Percentiles rank a stretch among this genome's conserved stretches.
Evolutionary conservation across 2,329 filamentous ascomycete species (phyloP).

Genomic region (Aspergillus tamarii): DNA sequence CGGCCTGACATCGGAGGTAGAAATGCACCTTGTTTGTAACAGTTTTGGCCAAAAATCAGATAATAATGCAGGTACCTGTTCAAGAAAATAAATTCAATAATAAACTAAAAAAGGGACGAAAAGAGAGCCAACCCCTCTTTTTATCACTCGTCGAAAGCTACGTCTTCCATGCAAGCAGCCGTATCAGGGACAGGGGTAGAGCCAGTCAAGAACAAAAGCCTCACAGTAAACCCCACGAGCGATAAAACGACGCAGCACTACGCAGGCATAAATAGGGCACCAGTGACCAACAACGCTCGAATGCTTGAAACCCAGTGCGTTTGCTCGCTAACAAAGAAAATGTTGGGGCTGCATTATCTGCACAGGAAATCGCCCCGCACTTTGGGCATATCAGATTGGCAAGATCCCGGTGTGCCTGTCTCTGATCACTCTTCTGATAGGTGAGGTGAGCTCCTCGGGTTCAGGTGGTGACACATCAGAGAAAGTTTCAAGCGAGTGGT

Average conservation of each 20-base stretch:
- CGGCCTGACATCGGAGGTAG: slow-evolving; percentile 18
- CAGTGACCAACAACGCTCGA: no score
- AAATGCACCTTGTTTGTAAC: neutral
- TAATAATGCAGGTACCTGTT: neutral
- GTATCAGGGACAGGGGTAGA: neutral
- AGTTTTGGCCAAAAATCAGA: neutral
- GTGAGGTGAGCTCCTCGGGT: neutral
- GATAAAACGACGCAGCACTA: neutral
- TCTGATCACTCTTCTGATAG: neutral
- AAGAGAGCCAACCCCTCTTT: neutral
- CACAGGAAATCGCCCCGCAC: neutral
- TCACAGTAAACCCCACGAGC: neutral
- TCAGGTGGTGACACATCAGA: slow-evolving; percentile 3
- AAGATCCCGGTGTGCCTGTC: slow-evolving; percentile 1
- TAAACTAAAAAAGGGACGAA: neutral
- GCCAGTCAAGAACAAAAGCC: no score
- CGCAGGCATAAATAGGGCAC: neutral
- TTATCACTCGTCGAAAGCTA: neutral
- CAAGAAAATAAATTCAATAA: neutral
- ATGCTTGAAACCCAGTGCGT: neutral
- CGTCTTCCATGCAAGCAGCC: neutral
- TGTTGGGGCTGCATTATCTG: neutral
- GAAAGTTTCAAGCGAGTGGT: neutral
- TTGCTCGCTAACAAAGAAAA: neutral
- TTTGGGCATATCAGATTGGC: slow-evolving; percentile 1